Conservation (phyloP, 1,139 yeast genomes). For the Arxiozyma heterogenica region DNA sequence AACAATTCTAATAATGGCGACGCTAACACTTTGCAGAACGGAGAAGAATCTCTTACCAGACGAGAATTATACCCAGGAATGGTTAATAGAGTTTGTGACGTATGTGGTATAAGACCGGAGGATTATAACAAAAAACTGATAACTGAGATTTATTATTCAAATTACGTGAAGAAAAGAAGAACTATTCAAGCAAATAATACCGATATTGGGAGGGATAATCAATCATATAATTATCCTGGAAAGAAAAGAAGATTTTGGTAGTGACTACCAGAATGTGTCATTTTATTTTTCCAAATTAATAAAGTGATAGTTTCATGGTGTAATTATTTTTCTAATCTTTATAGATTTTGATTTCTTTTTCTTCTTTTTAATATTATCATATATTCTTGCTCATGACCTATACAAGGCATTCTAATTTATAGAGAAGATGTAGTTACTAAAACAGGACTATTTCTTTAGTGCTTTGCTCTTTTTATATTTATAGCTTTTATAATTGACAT, state of each 20-base stretch:
- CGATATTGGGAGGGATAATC: background rate
- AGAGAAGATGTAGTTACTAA: no score
- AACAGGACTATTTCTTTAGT: background rate
- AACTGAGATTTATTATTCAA: background rate
- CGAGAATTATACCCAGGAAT: slow-evolving; percentile 3
- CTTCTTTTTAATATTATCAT: background rate
- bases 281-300: background rate
- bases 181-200: background rate
- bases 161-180: background rate
- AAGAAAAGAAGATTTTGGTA: background rate
- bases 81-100: slow-evolving; percentile 5
- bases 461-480: background rate
- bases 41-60: background rate
- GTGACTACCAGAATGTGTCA: no score
- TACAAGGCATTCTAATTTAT: background rate
- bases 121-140: slow-evolving; percentile 5
- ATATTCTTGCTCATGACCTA: background rate
- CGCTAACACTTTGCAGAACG: background rate
- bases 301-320: background rate
- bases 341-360: background rate
- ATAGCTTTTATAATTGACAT: no score
- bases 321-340: background rate
- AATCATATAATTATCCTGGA: background rate
- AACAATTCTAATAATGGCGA: background rate
- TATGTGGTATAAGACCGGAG: slow-evolving; percentile 5